Conservation (phyloP, 371 early-diverging fungal genomes). For the Actinomortierella ambigua region DNA sequence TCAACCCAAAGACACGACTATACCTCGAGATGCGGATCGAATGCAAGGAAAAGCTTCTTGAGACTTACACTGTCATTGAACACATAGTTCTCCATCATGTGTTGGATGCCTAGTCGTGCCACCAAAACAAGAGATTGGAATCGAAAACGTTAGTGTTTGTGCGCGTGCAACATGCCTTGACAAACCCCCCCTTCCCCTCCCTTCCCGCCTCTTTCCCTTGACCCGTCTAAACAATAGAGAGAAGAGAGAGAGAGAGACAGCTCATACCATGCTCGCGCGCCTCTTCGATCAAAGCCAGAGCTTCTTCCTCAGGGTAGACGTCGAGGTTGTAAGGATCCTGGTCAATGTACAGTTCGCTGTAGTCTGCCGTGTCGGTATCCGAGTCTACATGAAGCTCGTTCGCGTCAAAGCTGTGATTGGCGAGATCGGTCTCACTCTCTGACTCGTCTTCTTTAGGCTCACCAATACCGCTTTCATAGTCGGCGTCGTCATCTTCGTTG, state of each 20-base stretch:
- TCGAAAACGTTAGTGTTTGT: no score
- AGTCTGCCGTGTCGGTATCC: no score
- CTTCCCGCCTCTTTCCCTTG: no score
- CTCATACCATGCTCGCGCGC: conserved; percentile 24
- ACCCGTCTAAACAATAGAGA: neutral
- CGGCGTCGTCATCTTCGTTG: conserved; percentile 48
- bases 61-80: conserved; percentile 6
- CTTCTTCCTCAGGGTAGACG: conserved; percentile 17
- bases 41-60: conserved; percentile 24
- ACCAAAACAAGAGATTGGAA: neutral
- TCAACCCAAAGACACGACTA: no score
- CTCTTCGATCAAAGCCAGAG: conserved; percentile 15
- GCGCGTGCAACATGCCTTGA: no score
- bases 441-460: no score
- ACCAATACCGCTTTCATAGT: conserved; percentile 20
- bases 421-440: no score
- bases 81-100: conserved; percentile 26
- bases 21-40: no score
- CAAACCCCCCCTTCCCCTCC: no score
- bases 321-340: conserved; percentile 20
- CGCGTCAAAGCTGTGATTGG: no score
- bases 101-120: conserved; percentile 9
- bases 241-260: no score
- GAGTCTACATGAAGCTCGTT: no score
- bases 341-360: conserved; percentile 11